Percentiles rank a stretch among this genome's conserved stretches.
phyloP scores from a whole-genome alignment of 2,329 filamentous ascomycete genomes.

The Coniochaeta pulveracea region DNA sequence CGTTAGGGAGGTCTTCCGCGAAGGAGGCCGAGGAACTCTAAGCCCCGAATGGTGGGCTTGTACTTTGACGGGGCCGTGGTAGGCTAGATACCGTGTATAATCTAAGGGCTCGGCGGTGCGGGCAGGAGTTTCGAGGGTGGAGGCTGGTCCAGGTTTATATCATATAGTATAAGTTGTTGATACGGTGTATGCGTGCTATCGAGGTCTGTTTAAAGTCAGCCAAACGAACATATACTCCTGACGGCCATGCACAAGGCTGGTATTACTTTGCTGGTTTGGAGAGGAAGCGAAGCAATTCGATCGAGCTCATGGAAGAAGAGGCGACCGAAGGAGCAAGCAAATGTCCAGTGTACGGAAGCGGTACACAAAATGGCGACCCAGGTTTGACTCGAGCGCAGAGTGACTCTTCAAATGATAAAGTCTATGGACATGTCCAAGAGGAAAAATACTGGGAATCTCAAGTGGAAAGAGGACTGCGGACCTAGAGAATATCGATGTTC shows the following conservation, averaged over 20 bases:
- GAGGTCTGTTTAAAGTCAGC: conserved; percentile 29
- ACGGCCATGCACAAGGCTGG: neutral
- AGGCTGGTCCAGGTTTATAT: neutral
- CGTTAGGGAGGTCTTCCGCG: conserved; percentile 89
- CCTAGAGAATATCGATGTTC: no score
- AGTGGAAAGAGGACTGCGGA: neutral
- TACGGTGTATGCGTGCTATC: conserved; percentile 42
- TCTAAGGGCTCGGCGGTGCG: neutral
- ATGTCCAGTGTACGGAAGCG: no score
- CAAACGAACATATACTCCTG: neutral
- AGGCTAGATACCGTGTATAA: conserved; percentile 2
- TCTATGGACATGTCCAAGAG: neutral
- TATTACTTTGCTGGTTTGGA: conserved; percentile 88
- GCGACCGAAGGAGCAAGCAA: conserved; percentile 11
- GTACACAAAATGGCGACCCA: neutral
- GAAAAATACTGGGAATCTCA: neutral
- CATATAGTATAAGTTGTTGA: neutral
- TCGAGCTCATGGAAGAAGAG: conserved; percentile 72
- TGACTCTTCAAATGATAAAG: neutral
- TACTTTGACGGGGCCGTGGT: conserved; percentile 43
- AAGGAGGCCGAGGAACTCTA: conserved; percentile 70
- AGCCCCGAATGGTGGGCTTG: conserved; percentile 79
- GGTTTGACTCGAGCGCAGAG: neutral
- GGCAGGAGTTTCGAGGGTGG: neutral
- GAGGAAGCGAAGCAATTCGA: conserved; percentile 83